These are phyloP conservation scores for Starmerella floris DNA, from an alignment of 805 yeast genomes.

Conservation along the genomic window DNA sequence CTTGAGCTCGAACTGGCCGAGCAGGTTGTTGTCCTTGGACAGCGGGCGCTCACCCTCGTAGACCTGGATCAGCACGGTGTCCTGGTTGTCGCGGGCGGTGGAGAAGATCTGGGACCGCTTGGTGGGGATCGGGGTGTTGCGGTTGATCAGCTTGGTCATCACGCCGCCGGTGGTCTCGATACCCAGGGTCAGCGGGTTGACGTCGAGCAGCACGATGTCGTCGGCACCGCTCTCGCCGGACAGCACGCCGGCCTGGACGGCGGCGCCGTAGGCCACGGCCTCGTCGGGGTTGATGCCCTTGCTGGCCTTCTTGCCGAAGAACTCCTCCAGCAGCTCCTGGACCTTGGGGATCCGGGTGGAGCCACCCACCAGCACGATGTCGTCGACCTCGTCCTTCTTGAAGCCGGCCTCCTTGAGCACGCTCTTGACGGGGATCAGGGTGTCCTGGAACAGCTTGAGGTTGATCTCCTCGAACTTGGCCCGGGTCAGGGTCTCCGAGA, in stretches of 20 bases:
- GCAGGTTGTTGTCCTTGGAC: slow-evolving; percentile 82
- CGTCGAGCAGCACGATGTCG: slow-evolving; percentile 80
- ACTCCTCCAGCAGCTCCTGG: slow-evolving; percentile 80
- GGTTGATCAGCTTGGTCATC: slow-evolving; percentile 87
- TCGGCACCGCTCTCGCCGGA: slow-evolving; percentile 92
- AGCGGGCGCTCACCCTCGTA: slow-evolving; percentile 93
- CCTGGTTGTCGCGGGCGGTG: slow-evolving; percentile 93
- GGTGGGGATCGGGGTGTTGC: slow-evolving; percentile 93
- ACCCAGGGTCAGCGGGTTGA: slow-evolving; percentile 87
- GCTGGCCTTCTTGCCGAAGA: slow-evolving; percentile 85
- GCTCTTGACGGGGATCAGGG: slow-evolving; percentile 91
- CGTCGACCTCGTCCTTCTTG: slow-evolving; percentile 76
- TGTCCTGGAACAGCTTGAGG: slow-evolving; percentile 82
- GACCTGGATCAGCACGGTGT: slow-evolving; percentile 85
- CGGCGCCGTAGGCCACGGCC: slow-evolving; percentile 99
- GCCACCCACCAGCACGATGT: slow-evolving; percentile 96
- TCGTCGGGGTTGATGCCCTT: slow-evolving; percentile 98
- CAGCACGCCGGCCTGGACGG: slow-evolving; percentile 96
- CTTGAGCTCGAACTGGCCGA: slow-evolving; percentile 75
- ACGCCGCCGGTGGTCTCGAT: slow-evolving; percentile 97
- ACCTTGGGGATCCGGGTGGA: slow-evolving; percentile 98
- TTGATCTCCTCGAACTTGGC: slow-evolving; percentile 97
- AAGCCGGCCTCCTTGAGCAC: slow-evolving; percentile 88
- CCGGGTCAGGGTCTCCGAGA: slow-evolving; percentile 88
- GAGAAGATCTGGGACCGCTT: slow-evolving; percentile 91